Percentiles rank a stretch among this genome's conserved stretches.
These are phyloP conservation scores for Brasilioporus rufonigricans DNA, from an alignment of 768 basidiomycete genomes.

Conservation along the genomic window DNA sequence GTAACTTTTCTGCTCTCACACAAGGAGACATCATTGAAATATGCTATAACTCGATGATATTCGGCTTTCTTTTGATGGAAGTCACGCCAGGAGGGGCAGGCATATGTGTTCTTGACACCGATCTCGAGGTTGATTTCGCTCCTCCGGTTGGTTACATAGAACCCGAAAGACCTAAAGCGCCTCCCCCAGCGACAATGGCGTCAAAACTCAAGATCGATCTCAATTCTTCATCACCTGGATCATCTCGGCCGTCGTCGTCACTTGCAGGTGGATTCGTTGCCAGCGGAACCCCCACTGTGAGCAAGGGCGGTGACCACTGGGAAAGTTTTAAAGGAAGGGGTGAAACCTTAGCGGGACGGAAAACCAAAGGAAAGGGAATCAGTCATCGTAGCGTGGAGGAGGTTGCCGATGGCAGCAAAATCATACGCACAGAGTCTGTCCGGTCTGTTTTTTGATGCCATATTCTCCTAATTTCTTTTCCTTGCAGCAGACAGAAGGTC, in stretches of 20 bases:
- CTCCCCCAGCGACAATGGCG: conserved; percentile 88
- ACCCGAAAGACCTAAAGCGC: conserved; percentile 81
- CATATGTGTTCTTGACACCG: conserved; percentile 89
- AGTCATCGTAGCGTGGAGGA: conserved; percentile 79
- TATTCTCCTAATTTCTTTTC: conserved; percentile 11
- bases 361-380: conserved; percentile 94
- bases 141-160: conserved; percentile 92
- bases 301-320: conserved; percentile 81
- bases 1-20: conserved; percentile 88
- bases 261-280: conserved; percentile 65
- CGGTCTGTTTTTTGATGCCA: not conserved
- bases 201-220: conserved; percentile 95
- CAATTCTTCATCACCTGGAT: conserved; percentile 81
- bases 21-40: conserved; percentile 99
- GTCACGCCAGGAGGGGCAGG: conserved; percentile 81
- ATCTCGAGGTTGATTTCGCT: conserved; percentile 98
- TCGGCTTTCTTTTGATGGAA: conserved; percentile 96
- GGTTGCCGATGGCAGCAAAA: conserved; percentile 79
- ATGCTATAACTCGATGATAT: conserved; percentile 92
- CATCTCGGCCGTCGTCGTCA: conserved; percentile 76
- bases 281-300: conserved; percentile 49
- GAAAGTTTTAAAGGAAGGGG: conserved; percentile 97
- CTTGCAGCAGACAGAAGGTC: conserved; percentile 70
- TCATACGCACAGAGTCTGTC: conserved; percentile 86
- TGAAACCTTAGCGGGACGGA: conserved; percentile 84